phyloP scores from a whole-genome alignment of 495 filamentous ascomycete species.

The Letharia columbiana region DNA sequence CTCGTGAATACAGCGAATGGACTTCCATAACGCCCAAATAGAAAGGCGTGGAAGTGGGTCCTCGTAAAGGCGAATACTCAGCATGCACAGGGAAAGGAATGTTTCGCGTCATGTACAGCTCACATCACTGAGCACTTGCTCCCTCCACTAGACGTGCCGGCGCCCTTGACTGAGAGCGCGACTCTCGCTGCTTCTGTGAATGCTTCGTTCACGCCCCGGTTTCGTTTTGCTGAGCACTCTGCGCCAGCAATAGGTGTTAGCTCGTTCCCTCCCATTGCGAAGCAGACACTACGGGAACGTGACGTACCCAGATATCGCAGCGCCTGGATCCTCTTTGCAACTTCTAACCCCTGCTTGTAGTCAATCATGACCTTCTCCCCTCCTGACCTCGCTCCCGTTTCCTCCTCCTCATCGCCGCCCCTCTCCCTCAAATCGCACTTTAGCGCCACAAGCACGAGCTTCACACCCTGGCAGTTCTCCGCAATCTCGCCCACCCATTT shows the following conservation, averaged over 20 bases:
- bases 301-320: conserved; percentile 76
- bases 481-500: conserved; percentile 98
- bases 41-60: neutral
- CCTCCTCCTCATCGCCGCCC: conserved; percentile 49
- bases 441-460: conserved; percentile 88
- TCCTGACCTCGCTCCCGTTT: conserved; percentile 36
- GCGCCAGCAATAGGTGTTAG: conserved; percentile 2
- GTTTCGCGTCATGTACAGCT: conserved; percentile 14
- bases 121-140: conserved; percentile 54
- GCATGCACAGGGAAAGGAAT: neutral
- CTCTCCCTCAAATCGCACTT: conserved; percentile 91
- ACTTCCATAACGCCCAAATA: neutral
- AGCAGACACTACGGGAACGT: neutral
- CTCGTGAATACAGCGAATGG: conserved; percentile 1
- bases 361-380: conserved; percentile 61
- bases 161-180: conserved; percentile 75
- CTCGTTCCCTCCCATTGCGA: neutral
- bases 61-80: neutral
- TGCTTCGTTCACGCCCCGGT: conserved; percentile 93
- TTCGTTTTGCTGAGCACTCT: conserved; percentile 97
- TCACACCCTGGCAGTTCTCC: conserved; percentile 92
- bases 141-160: conserved; percentile 33
- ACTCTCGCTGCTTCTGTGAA: conserved; percentile 97
- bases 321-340: conserved; percentile 79
- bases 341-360: conserved; percentile 87